Percentiles rank a stretch among this genome's conserved stretches.
These are phyloP conservation scores for Knufia fluminis DNA, from an alignment of 2,329 filamentous ascomycete species.

Conservation along the genomic window DNA sequence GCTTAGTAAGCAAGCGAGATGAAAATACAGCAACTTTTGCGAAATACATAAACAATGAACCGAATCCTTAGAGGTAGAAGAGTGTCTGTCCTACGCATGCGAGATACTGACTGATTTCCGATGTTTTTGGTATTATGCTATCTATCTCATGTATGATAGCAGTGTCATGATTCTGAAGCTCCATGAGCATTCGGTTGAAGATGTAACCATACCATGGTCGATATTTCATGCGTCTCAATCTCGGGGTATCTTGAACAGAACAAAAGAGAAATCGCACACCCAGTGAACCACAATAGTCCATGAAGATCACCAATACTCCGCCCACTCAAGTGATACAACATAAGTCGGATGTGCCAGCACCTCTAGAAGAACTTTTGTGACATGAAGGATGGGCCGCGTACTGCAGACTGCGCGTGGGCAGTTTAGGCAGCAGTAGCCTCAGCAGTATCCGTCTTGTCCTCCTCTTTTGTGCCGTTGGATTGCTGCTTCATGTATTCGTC, in stretches of 20 bases:
- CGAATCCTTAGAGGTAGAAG: too few relatives aligned
- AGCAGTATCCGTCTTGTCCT: slow-evolving; percentile 18
- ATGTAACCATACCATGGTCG: slow-evolving; percentile 4
- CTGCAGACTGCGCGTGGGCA: neutral
- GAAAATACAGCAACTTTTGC: too few relatives aligned
- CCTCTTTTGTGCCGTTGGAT: slow-evolving; percentile 26
- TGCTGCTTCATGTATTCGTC: slow-evolving; percentile 97
- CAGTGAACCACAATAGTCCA: neutral
- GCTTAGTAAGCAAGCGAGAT: too few relatives aligned
- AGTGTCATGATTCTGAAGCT: neutral
- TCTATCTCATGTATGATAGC: slow-evolving; percentile 5
- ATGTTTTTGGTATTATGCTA: slow-evolving; percentile 9
- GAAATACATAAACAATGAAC: too few relatives aligned
- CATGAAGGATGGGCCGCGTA: neutral
- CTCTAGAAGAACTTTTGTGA: slow-evolving; percentile 2
- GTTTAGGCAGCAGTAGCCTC: slow-evolving; percentile 19
- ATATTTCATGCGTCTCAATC: slow-evolving; percentile 9
- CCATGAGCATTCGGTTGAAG: neutral
- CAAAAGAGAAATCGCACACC: slow-evolving; percentile 3
- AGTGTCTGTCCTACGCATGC: too few relatives aligned
- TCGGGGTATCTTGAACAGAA: slow-evolving; percentile 9
- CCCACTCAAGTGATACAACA: slow-evolving; percentile 4
- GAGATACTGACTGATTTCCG: slow-evolving; percentile 4
- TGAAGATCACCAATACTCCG: slow-evolving; percentile 10
- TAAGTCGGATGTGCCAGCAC: neutral